These are phyloP conservation scores for Triticum dicoccoides DNA, from an alignment of 176 grass and related monocot species.

Conservation along the genomic window DNA sequence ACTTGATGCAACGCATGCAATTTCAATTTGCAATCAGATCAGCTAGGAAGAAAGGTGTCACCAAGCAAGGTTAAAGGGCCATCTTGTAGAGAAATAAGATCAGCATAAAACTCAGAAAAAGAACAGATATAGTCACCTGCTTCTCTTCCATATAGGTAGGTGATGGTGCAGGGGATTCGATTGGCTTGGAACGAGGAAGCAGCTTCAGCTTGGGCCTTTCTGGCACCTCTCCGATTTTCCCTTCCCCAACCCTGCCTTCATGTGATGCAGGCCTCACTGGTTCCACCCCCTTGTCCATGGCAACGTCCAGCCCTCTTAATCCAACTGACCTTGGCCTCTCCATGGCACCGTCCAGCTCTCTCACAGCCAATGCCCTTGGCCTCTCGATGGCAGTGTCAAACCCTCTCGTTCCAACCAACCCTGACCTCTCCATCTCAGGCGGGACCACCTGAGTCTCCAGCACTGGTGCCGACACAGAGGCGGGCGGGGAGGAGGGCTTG, in stretches of 20 bases:
- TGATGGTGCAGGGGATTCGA: slow-evolving; percentile 51
- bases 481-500: slow-evolving; percentile 50
- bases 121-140: slow-evolving; percentile 45
- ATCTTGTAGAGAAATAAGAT: background rate
- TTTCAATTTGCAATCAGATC: background rate
- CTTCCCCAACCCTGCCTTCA: slow-evolving; percentile 59
- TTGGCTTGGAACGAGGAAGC: slow-evolving; percentile 70
- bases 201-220: slow-evolving; percentile 84
- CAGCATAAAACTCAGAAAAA: background rate
- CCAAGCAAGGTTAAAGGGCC: background rate
- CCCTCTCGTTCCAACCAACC: background rate
- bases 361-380: slow-evolving; percentile 45
- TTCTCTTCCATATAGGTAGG: slow-evolving; percentile 57
- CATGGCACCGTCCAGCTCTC: slow-evolving; percentile 43
- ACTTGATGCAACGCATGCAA: background rate
- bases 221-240: slow-evolving; percentile 30
- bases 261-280: slow-evolving; percentile 54
- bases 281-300: slow-evolving; percentile 22
- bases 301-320: background rate
- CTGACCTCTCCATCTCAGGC: slow-evolving; percentile 40
- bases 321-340: slow-evolving; percentile 33
- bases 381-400: background rate
- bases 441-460: slow-evolving; percentile 26
- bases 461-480: slow-evolving; percentile 22
- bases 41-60: background rate